phyloP scores from a whole-genome alignment of 2,329 filamentous ascomycete species.

The Didymella sp. region DNA sequence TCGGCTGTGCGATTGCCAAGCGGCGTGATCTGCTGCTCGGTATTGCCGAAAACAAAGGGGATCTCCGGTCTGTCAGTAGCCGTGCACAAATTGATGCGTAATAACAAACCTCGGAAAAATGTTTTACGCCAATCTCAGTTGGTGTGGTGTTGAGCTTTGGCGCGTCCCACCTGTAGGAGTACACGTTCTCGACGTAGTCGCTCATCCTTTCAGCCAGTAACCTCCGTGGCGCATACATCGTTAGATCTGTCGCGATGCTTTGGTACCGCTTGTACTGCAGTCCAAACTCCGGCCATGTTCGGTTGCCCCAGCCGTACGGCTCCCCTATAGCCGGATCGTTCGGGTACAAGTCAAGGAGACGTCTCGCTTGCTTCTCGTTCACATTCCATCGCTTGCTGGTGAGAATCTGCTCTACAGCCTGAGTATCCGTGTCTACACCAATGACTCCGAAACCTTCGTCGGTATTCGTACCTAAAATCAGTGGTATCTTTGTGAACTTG shows the following conservation, averaged over 20 bases:
- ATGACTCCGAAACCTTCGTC: conserved; percentile 69
- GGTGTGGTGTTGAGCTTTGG: conserved; percentile 42
- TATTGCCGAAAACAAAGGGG: conserved; percentile 42
- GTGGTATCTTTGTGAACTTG: conserved; percentile 67
- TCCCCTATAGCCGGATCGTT: conserved; percentile 54
- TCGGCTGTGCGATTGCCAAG: conserved; percentile 35
- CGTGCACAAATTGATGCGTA: not conserved
- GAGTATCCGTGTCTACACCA: conserved; percentile 54
- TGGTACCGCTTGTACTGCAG: conserved; percentile 39
- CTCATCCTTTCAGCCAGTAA: conserved; percentile 36
- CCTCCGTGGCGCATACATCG: conserved; percentile 40
- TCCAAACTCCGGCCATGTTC: conserved; percentile 40
- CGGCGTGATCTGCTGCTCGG: conserved; percentile 35
- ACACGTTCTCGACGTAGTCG: conserved; percentile 29
- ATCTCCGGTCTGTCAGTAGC: conserved; percentile 27
- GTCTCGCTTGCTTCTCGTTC: conserved; percentile 28
- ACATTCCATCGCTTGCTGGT: conserved; percentile 44
- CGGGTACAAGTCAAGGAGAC: conserved; percentile 38
- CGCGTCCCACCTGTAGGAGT: conserved; percentile 43
- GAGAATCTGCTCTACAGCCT: conserved; percentile 38
- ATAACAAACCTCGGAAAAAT: conserved; percentile 38
- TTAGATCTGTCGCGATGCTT: conserved; percentile 39
- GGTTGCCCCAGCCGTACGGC: conserved; percentile 49
- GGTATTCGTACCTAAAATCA: conserved; percentile 68
- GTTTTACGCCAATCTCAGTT: conserved; percentile 35